Evolutionary conservation across 495 filamentous ascomycete genomes (phyloP), one percentile per base, ranked within the genome.

Genomic region (Aspergillus incahuasiensis): DNA sequence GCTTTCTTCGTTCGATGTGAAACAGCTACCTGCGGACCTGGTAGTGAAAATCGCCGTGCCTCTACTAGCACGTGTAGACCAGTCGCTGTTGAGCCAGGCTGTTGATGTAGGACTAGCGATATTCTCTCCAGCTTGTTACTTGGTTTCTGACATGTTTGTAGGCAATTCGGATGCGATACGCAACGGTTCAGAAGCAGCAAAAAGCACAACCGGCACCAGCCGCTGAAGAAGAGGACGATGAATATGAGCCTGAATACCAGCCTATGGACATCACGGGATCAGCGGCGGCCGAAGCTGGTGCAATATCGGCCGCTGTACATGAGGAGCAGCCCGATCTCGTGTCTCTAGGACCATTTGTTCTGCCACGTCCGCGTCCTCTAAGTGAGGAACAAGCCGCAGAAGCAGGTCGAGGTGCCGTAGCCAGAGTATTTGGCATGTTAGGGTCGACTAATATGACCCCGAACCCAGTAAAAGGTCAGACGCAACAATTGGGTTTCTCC

Each of bases 241-340:
- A 91, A 54, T 95, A 95, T 62, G 90, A 95, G 57, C 90, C 90
- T 0, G 86, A 94, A 69, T 92, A 88, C 61, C 80, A 86, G 52
- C 82, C 82, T 0, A 77, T 80, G 45, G 89, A 91, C 64, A 83
- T 88, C 58, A 77, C 82, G 3, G 89, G 90, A 43, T 85, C 90
- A 61, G 82, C 85, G 7, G 65, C 83, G 15, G 90, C 89, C 63
- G 85, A 87, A 62, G 74, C 87, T 18, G 84, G 90, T 66, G 84
- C 78, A 42, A 76, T 78, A 0, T 77, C 82, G n/a, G 70, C 83
- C 7, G 82, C 84, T 50, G 70, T 67, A 25, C 58, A 73, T 16
- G 74, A 79, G 3, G 56, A 78, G 2, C 73, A 83, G 42, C 74
- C 79, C 5, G 79, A 83, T 38, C 69, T 87, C 11, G 74, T 76